A percentile compares a stretch with the other conserved stretches of the same genome.
phyloP scores from a whole-genome alignment of 441 rosid genomes.

The Eugenia klotzschiana region DNA sequence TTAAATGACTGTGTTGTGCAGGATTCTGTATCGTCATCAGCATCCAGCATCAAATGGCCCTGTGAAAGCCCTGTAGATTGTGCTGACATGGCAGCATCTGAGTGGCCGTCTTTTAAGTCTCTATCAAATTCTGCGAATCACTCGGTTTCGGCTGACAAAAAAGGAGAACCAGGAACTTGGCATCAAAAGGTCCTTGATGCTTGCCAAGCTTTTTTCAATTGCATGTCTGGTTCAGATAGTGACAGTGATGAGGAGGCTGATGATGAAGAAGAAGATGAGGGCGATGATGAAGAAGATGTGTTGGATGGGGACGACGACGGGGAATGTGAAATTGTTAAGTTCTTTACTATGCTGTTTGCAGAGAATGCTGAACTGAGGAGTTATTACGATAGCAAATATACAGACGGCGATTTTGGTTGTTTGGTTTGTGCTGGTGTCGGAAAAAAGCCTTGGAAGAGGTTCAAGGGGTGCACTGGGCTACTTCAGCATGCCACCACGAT shows the following conservation, averaged over 20 bases:
- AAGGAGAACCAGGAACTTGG: slow-evolving; percentile 13
- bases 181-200: slow-evolving; percentile 26
- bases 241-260: slow-evolving; percentile 1
- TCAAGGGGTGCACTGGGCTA: slow-evolving; percentile 32
- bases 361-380: slow-evolving; percentile 38
- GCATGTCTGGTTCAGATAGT: slow-evolving; percentile 7
- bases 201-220: slow-evolving; percentile 21
- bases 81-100: background rate
- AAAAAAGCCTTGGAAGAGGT: slow-evolving; percentile 39
- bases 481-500: slow-evolving; percentile 32
- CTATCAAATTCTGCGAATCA: background rate
- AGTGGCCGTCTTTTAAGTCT: slow-evolving; percentile 21
- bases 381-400: slow-evolving; percentile 25
- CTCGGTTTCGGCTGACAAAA: slow-evolving; percentile 18
- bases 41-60: slow-evolving; percentile 8
- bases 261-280: background rate
- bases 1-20: background rate
- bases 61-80: slow-evolving; percentile 2
- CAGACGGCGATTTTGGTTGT: slow-evolving; percentile 33
- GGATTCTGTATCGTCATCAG: slow-evolving; percentile 7
- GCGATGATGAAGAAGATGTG: slow-evolving; percentile 4
- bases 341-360: slow-evolving; percentile 22
- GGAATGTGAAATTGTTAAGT: slow-evolving; percentile 17
- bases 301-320: slow-evolving; percentile 9
- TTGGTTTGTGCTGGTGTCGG: slow-evolving; percentile 39